Base-by-base conservation (phyloP, 768 basidiomycete species). In the Galerina sulciceps region DNA sequence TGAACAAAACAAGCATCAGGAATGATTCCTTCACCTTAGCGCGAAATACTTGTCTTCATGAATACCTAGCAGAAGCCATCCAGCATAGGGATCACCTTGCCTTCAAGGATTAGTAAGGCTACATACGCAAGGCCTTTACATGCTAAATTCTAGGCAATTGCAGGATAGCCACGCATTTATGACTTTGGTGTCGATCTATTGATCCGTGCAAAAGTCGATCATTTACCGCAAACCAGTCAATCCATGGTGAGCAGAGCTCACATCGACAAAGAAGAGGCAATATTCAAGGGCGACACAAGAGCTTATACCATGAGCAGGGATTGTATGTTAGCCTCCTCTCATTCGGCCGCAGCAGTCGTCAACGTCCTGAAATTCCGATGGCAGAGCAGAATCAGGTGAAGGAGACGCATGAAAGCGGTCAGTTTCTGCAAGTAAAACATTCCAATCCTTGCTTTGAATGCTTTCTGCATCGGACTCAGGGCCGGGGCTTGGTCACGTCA, bases 341-440 rank as follows among this genome's bases (percentile, higher is more conserved):
- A 8, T 31, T 31, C 26, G 26, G 26, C 26, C 26, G 8, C 5
- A 8, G 2, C 8, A n/a, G 26, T 2, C 8, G 26, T 31, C 5
- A 8, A 31, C 5, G 17, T 37, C n/a, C 11, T 20, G 23, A 37
- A 36, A 35, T 40, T 8, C 20, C 45, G 22, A 45, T 18, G 46
- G 46, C 36, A 58, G 52, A 35, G 26, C 15, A n/a, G 26, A 2
- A 15, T 20, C 10, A 15, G 11, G 6, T 15, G 26, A 48, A 48
- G 53, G 49, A 41, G 58, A 47, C 22, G 44, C 54, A 35, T 44
- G 53, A 31, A 61, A 64, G 56, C 63, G 58, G 46, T 58, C 35
- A 6, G 22, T 35, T 17, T 61, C 52, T n/a, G 60, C 64, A 43
- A 65, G 64, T 35, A 65, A 50, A 54, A 10, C 23, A 57, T 53